Conservation (phyloP, 2,329 filamentous ascomycete genomes). For the Phialophora macrospora region DNA sequence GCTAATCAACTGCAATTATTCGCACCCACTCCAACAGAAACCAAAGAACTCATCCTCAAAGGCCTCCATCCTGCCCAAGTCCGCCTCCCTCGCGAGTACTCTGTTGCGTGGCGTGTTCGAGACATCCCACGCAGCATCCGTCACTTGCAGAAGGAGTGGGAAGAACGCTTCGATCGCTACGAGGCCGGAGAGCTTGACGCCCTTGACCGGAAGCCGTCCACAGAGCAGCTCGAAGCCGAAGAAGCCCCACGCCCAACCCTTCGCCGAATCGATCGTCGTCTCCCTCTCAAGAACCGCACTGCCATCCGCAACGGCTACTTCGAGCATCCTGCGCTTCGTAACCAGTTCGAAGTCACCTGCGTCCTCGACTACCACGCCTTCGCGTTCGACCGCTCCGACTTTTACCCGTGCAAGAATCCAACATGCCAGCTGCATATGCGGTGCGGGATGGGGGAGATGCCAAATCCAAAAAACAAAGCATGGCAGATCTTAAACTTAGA, state of each 20-base stretch:
- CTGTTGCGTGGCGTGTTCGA: not conserved
- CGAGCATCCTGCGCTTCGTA: constrained; percentile 5
- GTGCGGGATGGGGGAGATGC: constrained; percentile 67
- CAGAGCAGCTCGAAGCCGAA: constrained; percentile 6
- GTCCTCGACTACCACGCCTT: constrained; percentile 29
- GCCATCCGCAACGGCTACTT: constrained; percentile 10
- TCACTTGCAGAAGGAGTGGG: constrained; percentile 15
- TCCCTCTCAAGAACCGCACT: constrained; percentile 17
- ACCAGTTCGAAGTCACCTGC: constrained; percentile 18
- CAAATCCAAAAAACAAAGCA: constrained; percentile 97
- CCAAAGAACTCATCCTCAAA: constrained; percentile 22
- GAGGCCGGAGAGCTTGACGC: constrained; percentile 3
- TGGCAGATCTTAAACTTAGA: constrained; percentile 97
- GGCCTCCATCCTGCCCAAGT: constrained; percentile 30
- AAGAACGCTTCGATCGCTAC: constrained; percentile 4
- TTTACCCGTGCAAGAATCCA: constrained; percentile 37
- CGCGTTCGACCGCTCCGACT: constrained; percentile 28
- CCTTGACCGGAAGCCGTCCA: not conserved
- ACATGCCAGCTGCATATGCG: constrained; percentile 68
- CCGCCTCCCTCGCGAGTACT: constrained; percentile 11
- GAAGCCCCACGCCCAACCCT: constrained; percentile 21
- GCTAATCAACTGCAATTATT: constrained; percentile 23
- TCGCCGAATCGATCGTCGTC: constrained; percentile 18
- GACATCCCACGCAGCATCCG: constrained; percentile 7
- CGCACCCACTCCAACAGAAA: constrained; percentile 22